Evolutionary conservation across 768 basidiomycete species (phyloP), one percentile per base, ranked within the genome.

Genomic region (Cystobasidium tubakii): DNA sequence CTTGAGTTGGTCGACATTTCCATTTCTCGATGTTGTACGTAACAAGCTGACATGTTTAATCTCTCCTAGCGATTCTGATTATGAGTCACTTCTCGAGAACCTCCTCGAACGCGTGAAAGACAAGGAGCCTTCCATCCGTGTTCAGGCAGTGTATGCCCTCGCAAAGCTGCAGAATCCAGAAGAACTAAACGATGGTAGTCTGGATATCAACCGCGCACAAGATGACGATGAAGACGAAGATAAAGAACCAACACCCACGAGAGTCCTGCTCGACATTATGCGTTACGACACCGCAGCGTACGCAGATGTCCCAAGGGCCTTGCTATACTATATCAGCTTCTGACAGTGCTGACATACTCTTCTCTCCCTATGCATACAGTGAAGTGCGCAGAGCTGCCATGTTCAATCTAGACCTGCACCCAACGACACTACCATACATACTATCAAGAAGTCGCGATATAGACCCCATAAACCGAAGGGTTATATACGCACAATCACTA

Each of bases 381-480:
- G 94, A 97, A 62, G 94, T 97, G 23, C 92, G 95, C 2, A 87
- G 89, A 36, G 87, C 88, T 0, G 86, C 87, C 0, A 83, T 96
- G 0, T 83, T 88, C 72, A 90, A 90, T 76, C 84, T 94, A 0
- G 86, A 88, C 0, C 80, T 88, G 9, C 84, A 83, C 39, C 78
- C 81, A 0, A 77, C 81, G 0, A 89, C 88, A 0, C 82, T 97
- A 0, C 84, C 87, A 0, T 82, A 83, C 39, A 85, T 97, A 53
- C 85, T 98, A 12, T 84, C 85, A 0, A 87, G 94, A 33, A 88
- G 87, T 1, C 86, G 90, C 25, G 95, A 98, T 79, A 84, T 86
- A 19, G 95, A 96, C 77, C 82, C 85, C 0, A 84, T 84, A 54
- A 84, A 90, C 44, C 89, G 95, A 70, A 89, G 88, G 71, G 84